These are phyloP conservation scores for Nakaseomyces kungkrabaensis DNA, from an alignment of 1,139 yeast species.

Conservation along the genomic window DNA sequence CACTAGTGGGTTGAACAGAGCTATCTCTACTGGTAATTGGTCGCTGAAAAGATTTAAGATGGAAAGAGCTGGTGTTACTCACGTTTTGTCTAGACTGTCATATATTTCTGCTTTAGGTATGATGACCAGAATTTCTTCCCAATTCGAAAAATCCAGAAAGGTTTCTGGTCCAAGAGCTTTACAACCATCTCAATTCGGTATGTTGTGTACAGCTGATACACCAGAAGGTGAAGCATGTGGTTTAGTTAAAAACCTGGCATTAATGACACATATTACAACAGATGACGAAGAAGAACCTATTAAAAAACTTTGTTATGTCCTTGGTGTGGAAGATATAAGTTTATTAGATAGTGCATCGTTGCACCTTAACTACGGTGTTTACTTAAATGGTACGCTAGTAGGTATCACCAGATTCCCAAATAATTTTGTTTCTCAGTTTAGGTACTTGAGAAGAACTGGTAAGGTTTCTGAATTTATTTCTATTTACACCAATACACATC, in stretches of 20 bases:
- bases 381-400: constrained; percentile 84
- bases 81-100: constrained; percentile 80
- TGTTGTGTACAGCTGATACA: constrained; percentile 97
- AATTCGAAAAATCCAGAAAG: constrained; percentile 93
- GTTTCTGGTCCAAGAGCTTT: constrained; percentile 98
- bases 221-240: constrained; percentile 99
- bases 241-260: constrained; percentile 86
- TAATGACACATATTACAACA: constrained; percentile 98
- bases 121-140: constrained; percentile 99
- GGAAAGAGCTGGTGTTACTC: constrained; percentile 99
- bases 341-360: constrained; percentile 76
- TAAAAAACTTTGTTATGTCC: constrained; percentile 57
- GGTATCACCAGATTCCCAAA: constrained; percentile 85
- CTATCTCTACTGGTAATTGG: constrained; percentile 98
- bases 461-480: constrained; percentile 85
- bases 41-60: constrained; percentile 95
- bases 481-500: constrained; percentile 81
- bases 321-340: constrained; percentile 85
- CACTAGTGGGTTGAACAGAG: constrained; percentile 89
- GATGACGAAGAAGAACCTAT: constrained; percentile 95
- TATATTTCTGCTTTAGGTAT: constrained; percentile 94
- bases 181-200: constrained; percentile 98
- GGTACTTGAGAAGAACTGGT: constrained; percentile 75
- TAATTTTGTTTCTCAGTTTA: constrained; percentile 67
- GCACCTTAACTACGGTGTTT: constrained; percentile 76